phyloP scores from a whole-genome alignment of 2,329 filamentous ascomycete genomes.

The Curvularia sp. region DNA sequence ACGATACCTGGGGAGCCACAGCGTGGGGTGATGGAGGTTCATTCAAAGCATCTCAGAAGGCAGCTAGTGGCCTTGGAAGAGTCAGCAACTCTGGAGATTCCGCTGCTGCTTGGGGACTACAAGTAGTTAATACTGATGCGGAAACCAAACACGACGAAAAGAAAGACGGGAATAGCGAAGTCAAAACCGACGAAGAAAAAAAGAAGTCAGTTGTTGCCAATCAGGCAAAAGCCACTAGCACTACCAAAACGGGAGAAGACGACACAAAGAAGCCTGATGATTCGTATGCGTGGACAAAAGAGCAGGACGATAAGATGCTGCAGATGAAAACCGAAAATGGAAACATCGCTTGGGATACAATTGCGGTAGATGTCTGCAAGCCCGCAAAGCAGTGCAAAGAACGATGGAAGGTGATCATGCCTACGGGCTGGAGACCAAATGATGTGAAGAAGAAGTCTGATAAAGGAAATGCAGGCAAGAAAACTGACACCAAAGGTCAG shows the following conservation, averaged over 20 bases:
- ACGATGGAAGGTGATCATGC: slow-evolving; percentile 49
- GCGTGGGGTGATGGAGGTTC: not conserved
- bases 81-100: not conserved
- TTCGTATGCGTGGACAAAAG: slow-evolving; percentile 39
- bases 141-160: slow-evolving; percentile 4
- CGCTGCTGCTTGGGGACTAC: not conserved
- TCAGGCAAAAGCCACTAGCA: not conserved
- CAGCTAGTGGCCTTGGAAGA: not conserved
- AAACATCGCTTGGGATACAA: slow-evolving; percentile 36
- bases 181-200: not conserved
- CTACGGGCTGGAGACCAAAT: slow-evolving; percentile 28
- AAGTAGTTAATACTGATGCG: not conserved
- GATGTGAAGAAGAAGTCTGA: slow-evolving; percentile 21
- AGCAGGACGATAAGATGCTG: slow-evolving; percentile 53
- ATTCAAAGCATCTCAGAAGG: not conserved
- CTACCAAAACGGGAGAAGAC: not conserved
- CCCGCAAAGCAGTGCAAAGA: slow-evolving; percentile 15
- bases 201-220: not conserved
- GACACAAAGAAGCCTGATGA: slow-evolving; percentile 5
- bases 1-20: not conserved
- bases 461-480: slow-evolving; percentile 23
- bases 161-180: not conserved
- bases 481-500: slow-evolving; percentile 26
- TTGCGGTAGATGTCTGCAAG: slow-evolving; percentile 42
- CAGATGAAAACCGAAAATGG: slow-evolving; percentile 43